Evolutionary conservation across 768 basidiomycete species (phyloP).

Genomic region (Suillus discolor): DNA sequence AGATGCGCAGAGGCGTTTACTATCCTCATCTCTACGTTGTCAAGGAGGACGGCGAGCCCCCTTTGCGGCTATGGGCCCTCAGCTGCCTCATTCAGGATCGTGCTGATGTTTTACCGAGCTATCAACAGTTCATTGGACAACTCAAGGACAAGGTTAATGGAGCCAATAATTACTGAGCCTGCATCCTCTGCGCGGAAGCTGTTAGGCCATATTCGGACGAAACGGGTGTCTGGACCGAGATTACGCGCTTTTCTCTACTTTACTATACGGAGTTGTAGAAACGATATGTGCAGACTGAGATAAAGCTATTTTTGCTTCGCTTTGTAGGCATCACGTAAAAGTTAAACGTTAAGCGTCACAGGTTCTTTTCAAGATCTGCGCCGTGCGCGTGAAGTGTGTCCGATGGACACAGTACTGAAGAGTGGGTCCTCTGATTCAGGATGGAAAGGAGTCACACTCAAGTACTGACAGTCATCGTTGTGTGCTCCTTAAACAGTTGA

Average conservation of each 20-base stretch:
- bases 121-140: conserved; percentile 90
- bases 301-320: not conserved
- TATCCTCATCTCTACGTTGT: conserved; percentile 94
- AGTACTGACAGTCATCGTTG: not conserved
- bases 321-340: not conserved
- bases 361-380: not conserved
- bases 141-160: conserved; percentile 79
- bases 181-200: not conserved
- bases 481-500: not conserved
- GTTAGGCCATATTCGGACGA: not conserved
- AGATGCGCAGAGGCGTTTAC: conserved; percentile 91
- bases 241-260: not conserved
- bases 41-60: conserved; percentile 97
- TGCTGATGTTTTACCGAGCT: conserved; percentile 92
- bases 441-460: not conserved
- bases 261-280: conserved; percentile 5
- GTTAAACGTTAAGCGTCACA: not conserved
- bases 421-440: not conserved
- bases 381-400: not conserved
- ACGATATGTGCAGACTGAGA: not conserved
- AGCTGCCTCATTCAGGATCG: conserved; percentile 95
- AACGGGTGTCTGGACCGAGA: not conserved
- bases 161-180: conserved; percentile 32
- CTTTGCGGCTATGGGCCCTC: conserved; percentile 93
- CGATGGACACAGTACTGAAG: not conserved